phyloP scores from a whole-genome alignment of 2,329 filamentous ascomycete species.

The Herpotrichia juniperi region DNA sequence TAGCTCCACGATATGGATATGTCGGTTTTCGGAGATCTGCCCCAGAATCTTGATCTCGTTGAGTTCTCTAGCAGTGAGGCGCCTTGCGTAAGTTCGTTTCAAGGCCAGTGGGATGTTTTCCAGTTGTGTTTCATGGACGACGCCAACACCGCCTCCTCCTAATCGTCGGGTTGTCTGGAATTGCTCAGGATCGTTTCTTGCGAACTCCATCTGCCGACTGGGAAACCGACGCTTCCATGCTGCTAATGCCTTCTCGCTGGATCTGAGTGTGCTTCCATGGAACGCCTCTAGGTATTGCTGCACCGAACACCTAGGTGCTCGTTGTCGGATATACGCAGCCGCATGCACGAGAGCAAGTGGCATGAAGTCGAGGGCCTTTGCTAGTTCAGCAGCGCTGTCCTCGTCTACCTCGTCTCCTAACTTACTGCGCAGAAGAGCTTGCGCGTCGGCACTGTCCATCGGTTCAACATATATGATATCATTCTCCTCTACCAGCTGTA shows the following conservation, averaged over 20 bases:
- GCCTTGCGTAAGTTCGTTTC: not conserved
- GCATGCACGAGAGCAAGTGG: no score
- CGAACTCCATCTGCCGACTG: no score
- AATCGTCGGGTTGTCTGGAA: no score
- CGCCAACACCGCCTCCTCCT: not conserved
- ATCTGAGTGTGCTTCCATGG: no score
- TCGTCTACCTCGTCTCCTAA: not conserved
- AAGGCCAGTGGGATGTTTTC: not conserved
- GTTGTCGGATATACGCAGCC: slow-evolving; percentile 31
- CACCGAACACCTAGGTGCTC: slow-evolving; percentile 7
- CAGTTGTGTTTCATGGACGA: not conserved
- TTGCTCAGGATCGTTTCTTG: no score
- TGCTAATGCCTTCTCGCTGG: no score
- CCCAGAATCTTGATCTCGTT: not conserved
- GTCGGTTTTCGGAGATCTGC: not conserved
- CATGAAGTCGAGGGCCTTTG: slow-evolving; percentile 25
- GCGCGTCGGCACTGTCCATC: slow-evolving; percentile 5
- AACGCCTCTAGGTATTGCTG: slow-evolving; percentile 44
- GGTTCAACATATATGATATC: slow-evolving; percentile 5
- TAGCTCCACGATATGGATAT: not conserved
- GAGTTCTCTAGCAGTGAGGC: not conserved
- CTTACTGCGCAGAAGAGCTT: slow-evolving; percentile 8
- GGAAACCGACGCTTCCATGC: no score
- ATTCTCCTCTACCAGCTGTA: slow-evolving; percentile 3
- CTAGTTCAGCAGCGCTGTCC: slow-evolving; percentile 1